These are phyloP conservation scores for Bruguiera gymnorhiza DNA, from an alignment of 345 rosid species.

Conservation along the genomic window DNA sequence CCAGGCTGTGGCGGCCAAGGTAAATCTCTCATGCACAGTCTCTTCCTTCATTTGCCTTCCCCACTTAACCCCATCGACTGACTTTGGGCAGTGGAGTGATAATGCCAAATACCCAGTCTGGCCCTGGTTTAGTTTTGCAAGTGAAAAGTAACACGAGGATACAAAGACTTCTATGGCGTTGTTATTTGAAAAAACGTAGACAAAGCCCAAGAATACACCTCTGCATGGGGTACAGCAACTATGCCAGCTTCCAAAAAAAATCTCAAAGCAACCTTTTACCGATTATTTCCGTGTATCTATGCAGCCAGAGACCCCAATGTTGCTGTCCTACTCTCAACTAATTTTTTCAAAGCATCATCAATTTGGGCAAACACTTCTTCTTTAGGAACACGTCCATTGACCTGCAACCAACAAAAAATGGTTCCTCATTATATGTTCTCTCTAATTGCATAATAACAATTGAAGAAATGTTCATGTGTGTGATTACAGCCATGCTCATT, in stretches of 20 bases:
- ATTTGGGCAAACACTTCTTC: conserved; percentile 58
- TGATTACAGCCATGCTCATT: no score
- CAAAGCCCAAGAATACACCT: conserved; percentile 5
- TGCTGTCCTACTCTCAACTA: conserved; percentile 38
- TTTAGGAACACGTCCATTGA: conserved; percentile 54
- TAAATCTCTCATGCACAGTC: no score
- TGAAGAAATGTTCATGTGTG: not conserved
- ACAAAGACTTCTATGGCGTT: no score
- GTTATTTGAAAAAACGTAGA: no score
- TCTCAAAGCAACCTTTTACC: not conserved
- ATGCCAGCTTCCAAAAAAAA: not conserved
- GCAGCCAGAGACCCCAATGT: conserved; percentile 39
- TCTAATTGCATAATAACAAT: not conserved
- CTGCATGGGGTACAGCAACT: not conserved
- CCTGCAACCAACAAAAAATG: conserved; percentile 37
- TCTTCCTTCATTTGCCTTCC: no score
- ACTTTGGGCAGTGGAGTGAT: no score
- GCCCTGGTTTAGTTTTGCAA: no score
- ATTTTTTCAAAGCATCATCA: conserved; percentile 42
- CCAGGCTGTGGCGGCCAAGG: no score
- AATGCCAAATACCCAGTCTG: no score
- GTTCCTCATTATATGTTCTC: not conserved
- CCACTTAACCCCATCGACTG: no score
- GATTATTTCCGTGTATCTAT: conserved; percentile 15
- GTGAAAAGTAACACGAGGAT: no score